These are phyloP conservation scores for Coemansia sp. DNA, from an alignment of 192 early-diverging fungal species.

Conservation along the genomic window DNA sequence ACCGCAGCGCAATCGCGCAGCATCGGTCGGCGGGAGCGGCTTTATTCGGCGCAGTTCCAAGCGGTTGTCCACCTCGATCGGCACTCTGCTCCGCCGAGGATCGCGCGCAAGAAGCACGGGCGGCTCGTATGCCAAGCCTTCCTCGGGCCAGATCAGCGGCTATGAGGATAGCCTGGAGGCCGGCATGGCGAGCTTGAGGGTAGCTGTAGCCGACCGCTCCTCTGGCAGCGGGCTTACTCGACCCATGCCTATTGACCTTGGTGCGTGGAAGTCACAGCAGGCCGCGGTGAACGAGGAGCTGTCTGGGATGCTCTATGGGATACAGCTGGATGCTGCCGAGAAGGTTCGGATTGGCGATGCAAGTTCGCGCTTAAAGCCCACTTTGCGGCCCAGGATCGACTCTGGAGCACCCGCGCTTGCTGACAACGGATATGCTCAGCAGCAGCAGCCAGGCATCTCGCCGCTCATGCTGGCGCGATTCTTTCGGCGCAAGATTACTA, in stretches of 20 bases:
- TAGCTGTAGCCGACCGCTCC: neutral
- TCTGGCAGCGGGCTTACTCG: slow-evolving; percentile 4
- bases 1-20: slow-evolving; percentile 17
- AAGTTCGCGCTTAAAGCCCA: neutral
- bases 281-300: slow-evolving; percentile 15
- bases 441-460: slow-evolving; percentile 6
- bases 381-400: neutral
- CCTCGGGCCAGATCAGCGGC: neutral
- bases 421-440: neutral
- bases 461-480: slow-evolving; percentile 50
- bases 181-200: neutral
- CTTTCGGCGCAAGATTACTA: slow-evolving; percentile 8
- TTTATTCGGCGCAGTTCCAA: slow-evolving; percentile 41
- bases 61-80: slow-evolving; percentile 30
- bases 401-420: neutral
- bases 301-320: slow-evolving; percentile 26
- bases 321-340: slow-evolving; percentile 11
- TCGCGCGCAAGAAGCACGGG: slow-evolving; percentile 3
- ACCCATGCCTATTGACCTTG: slow-evolving; percentile 6
- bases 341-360: neutral
- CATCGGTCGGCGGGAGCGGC: slow-evolving; percentile 23
- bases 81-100: slow-evolving; percentile 26
- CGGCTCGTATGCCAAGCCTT: neutral
- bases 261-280: slow-evolving; percentile 19
- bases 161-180: neutral